These are phyloP conservation scores for Senecio squalidus DNA, from an alignment of 140 eudicot species.

Conservation along the genomic window DNA sequence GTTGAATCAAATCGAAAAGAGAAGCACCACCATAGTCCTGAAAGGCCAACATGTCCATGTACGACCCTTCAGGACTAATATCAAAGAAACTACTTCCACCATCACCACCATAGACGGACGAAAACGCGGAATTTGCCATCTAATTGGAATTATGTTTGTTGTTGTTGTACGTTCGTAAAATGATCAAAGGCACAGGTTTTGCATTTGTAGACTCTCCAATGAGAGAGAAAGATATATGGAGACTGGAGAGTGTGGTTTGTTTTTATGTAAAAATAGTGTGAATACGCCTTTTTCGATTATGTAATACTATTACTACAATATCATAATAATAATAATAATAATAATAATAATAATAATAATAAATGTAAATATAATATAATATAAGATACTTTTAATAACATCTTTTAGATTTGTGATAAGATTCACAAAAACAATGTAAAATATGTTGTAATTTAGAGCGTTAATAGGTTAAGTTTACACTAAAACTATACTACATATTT, in stretches of 20 bases:
- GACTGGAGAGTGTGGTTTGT: slow-evolving; percentile 17
- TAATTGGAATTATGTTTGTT: slow-evolving; percentile 5
- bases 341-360: too few relatives aligned
- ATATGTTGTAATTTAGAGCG: too few relatives aligned
- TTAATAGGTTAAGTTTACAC: too few relatives aligned
- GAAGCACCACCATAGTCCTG: slow-evolving; percentile 30
- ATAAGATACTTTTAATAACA: too few relatives aligned
- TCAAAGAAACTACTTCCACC: slow-evolving; percentile 21
- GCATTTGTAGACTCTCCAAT: slow-evolving; percentile 26
- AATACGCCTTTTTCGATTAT: slow-evolving; percentile 12
- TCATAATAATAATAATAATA: too few relatives aligned
- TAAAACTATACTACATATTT: too few relatives aligned
- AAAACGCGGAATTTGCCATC: slow-evolving; percentile 27
- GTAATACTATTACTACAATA: too few relatives aligned
- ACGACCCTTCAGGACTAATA: slow-evolving; percentile 22
- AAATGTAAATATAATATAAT: too few relatives aligned
- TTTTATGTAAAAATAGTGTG: slow-evolving; percentile 36
- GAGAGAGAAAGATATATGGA: slow-evolving; percentile 19
- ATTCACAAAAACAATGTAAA: too few relatives aligned
- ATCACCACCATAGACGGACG: slow-evolving; percentile 20
- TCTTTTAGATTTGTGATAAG: too few relatives aligned
- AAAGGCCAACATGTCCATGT: slow-evolving; percentile 31
- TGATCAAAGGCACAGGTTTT: slow-evolving; percentile 34
- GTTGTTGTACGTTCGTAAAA: slow-evolving; percentile 14
- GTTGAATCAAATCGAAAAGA: slow-evolving; percentile 31